Evolutionary conservation across 441 rosid species (phyloP), one percentile per base, ranked within the genome.

Genomic region (Mallotus japonicus): DNA sequence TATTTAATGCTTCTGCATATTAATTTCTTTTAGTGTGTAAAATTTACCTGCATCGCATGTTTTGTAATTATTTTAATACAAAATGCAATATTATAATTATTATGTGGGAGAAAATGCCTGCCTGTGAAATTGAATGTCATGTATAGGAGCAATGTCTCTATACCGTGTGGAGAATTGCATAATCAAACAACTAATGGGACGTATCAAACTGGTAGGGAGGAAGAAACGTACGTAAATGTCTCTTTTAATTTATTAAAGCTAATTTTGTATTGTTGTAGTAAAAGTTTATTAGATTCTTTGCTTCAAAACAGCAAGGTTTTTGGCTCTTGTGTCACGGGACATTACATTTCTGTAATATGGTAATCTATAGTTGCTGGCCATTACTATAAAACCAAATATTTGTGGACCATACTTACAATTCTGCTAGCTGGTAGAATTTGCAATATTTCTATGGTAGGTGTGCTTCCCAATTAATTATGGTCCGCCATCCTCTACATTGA

Each of bases 261-360:
- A 71, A 22, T 10, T 66, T 50, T 69, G 77, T 57, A 37, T 68
- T 63, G 68, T 62, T 22, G 49, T 53, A 32, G 50, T 10, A 62
- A 73, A 70, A 65, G 22, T 40, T 70, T 50, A 28, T 59, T 5
- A 70, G 84, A 73, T 78, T 79, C 75, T 78, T 82, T 79, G 71
- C 79, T 67, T 68, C 80, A 57, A 53, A 60, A 62, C 62, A 49
- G 70, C 71, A 67, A 63, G 37, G 67, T 14, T 78, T 28, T 88
- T 86, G 87, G 86, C 82, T 88, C 71, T 78, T 85, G 64, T 83
- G 86, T 85, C 90, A 88, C 85, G 78, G 65, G 90, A 54, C 62
- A 59, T 71, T 24, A 24, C 73, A 68, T 73, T 42, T 65, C 28
- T 44, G 42, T 46, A 66, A 50, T 46, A 47, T 47, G 47, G 65